Conservation (phyloP, 139 green algal genomes). For the Chlorella sp. region DNA sequence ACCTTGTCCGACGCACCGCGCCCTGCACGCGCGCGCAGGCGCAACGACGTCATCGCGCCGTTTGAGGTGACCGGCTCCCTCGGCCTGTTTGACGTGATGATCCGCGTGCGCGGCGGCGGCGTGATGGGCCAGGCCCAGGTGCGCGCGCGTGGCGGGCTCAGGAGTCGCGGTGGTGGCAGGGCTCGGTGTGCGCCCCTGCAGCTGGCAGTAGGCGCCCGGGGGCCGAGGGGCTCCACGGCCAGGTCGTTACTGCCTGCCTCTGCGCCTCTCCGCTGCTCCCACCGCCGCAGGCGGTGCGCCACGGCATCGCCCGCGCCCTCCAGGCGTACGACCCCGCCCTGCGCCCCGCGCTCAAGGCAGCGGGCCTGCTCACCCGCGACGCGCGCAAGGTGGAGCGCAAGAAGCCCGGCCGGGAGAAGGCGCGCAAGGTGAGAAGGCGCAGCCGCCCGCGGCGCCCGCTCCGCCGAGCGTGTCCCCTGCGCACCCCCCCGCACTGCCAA, state of each 20-base stretch:
- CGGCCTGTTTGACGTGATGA: conserved; percentile 70
- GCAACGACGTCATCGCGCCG: conserved; percentile 74
- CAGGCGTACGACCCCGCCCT: conserved; percentile 70
- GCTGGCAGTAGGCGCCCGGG: too few relatives aligned
- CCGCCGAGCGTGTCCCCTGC: too few relatives aligned
- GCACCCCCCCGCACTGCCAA: too few relatives aligned
- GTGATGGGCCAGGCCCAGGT: conserved; percentile 64
- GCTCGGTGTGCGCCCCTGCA: too few relatives aligned
- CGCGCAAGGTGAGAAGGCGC: too few relatives aligned
- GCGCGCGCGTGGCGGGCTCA: too few relatives aligned
- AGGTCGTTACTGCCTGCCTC: too few relatives aligned
- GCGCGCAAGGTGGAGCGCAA: conserved; percentile 92
- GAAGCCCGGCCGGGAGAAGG: conserved; percentile 82
- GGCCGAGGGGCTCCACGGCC: neutral
- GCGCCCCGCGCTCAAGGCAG: conserved; percentile 54
- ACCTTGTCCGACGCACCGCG: too few relatives aligned
- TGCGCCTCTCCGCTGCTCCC: neutral
- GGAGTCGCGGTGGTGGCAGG: too few relatives aligned
- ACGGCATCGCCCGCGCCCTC: conserved; percentile 82
- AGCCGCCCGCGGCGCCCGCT: too few relatives aligned
- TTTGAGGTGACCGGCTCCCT: conserved; percentile 69
- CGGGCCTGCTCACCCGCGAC: conserved; percentile 78
- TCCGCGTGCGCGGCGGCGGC: conserved; percentile 59
- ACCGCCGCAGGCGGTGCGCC: conserved; percentile 72
- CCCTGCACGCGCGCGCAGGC: too few relatives aligned